Evolutionary conservation across 2,329 filamentous ascomycete species (phyloP), one percentile per base, ranked within the genome.

Genomic region (Chaetomiaceae sp.): DNA sequence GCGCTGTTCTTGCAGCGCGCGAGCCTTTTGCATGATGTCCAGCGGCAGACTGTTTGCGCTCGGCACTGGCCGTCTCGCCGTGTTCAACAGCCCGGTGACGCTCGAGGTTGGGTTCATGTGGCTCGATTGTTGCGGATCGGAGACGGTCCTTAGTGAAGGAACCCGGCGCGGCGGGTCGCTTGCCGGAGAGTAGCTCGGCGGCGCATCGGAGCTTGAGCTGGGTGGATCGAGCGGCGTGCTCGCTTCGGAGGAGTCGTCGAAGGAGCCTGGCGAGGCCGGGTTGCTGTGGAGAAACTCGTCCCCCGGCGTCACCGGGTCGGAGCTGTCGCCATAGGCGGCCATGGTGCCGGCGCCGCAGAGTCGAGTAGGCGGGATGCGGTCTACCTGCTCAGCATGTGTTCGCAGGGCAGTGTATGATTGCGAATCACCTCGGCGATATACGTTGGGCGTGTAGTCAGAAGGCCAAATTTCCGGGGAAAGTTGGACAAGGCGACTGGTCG

Each of bases 21-120:
- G 65, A 19, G 69, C 69, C 54, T 71, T 74, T 33, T 69, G 66
- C 60, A 76, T 68, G 42, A 75, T 66, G 39, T 72, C 72, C 34
- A 66, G 68, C 8, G 73, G 72, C 51, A 74, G 56, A 25, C 59
- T 69, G 38, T 67, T 67, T 1, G 73, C 65, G 11, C 71, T 65
- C 14, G 72, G 71, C 19, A 71, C 66, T 3, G 81, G 82, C 45
- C 80, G 75, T 54, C 83, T 75, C 4, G 80, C 82, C 60, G 73
- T 81, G 69, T 85, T 90, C 64, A 96, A 74, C 54, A 88, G 81
- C 37, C 90, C 90, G 4, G 91, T 75, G 37, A 89, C 85, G 25
- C 87, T 94, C n/a, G 91, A 96, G n/a, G 84, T 91, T 6, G 87
- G 74, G 52, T 82, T 89, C 83, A 95, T 91, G 53, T 72, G 69